These are phyloP conservation scores for Closterium sp. DNA, from an alignment of 139 green algal species.

Conservation along the genomic window DNA sequence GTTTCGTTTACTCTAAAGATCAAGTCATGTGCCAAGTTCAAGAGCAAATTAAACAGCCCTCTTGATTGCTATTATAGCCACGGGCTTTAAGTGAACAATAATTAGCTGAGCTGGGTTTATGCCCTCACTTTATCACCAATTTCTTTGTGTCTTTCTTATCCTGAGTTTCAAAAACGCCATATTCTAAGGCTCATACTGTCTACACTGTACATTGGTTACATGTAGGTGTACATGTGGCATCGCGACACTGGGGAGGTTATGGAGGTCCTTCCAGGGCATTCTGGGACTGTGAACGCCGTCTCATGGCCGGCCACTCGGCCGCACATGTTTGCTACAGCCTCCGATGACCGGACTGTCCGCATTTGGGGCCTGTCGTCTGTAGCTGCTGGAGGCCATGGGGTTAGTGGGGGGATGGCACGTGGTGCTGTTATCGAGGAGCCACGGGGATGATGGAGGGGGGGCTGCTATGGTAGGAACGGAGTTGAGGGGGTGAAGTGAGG, in stretches of 20 bases:
- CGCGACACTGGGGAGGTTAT: conserved; percentile 69
- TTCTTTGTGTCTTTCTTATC: background rate
- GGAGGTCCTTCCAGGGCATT: conserved; percentile 57
- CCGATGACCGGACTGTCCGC: conserved; percentile 71
- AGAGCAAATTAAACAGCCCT: too few relatives aligned
- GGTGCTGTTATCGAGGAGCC: background rate
- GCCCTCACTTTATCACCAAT: background rate
- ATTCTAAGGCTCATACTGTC: too few relatives aligned
- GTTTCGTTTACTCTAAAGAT: too few relatives aligned
- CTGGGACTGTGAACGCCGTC: conserved; percentile 63
- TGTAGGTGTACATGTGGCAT: conserved; percentile 84
- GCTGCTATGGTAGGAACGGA: background rate
- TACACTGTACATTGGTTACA: background rate
- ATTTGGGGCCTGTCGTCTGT: conserved; percentile 61
- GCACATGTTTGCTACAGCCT: conserved; percentile 73
- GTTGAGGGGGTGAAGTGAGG: background rate
- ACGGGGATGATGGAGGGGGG: background rate
- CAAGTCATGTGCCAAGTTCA: too few relatives aligned
- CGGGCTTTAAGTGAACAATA: too few relatives aligned
- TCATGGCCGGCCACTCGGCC: conserved; percentile 77
- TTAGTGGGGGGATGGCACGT: background rate
- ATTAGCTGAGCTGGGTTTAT: too few relatives aligned
- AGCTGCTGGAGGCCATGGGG: background rate
- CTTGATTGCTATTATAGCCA: too few relatives aligned
- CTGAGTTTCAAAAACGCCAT: background rate